Evolutionary conservation across 441 rosid genomes (phyloP).

Genomic region (Viola pubescens): DNA sequence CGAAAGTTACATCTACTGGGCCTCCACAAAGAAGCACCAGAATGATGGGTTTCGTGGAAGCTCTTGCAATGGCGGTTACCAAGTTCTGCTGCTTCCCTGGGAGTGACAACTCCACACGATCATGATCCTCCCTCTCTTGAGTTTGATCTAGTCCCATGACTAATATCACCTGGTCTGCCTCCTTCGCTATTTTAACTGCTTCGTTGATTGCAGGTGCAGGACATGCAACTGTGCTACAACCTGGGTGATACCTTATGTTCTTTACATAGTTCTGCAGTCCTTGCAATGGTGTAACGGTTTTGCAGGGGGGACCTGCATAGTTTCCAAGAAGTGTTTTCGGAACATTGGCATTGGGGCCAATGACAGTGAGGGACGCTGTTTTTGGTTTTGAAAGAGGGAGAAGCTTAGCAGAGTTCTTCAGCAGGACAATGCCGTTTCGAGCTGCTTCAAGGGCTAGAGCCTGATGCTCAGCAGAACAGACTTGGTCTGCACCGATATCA

Average conservation of each 20-base stretch:
- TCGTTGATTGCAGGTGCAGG: conserved; percentile 34
- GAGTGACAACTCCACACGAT: conserved; percentile 52
- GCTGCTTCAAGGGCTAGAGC: conserved; percentile 77
- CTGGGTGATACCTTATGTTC: conserved; percentile 36
- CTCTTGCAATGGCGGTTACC: conserved; percentile 38
- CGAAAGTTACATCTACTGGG: conserved; percentile 63
- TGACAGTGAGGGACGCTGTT: conserved; percentile 46
- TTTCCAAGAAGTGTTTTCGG: conserved; percentile 53
- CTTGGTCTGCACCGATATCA: conserved; percentile 44
- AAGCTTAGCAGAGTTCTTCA: conserved; percentile 42
- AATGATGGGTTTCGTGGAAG: conserved; percentile 53
- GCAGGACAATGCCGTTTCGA: conserved; percentile 68
- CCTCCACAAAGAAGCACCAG: conserved; percentile 68
- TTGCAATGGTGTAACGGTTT: conserved; percentile 46
- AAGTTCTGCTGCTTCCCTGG: conserved; percentile 60
- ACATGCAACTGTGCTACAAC: conserved; percentile 55
- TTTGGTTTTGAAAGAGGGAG: conserved; percentile 47
- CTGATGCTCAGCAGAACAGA: conserved; percentile 62
- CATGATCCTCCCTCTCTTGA: conserved; percentile 53
- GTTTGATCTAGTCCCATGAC: conserved; percentile 78
- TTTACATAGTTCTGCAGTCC: conserved; percentile 46
- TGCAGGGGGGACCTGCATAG: conserved; percentile 67
- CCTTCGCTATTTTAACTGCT: conserved; percentile 45
- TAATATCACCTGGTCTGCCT: conserved; percentile 56
- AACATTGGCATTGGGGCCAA: conserved; percentile 68